These are phyloP conservation scores for Nakazawaea sp. DNA, from an alignment of 805 yeast genomes.

Conservation along the genomic window DNA sequence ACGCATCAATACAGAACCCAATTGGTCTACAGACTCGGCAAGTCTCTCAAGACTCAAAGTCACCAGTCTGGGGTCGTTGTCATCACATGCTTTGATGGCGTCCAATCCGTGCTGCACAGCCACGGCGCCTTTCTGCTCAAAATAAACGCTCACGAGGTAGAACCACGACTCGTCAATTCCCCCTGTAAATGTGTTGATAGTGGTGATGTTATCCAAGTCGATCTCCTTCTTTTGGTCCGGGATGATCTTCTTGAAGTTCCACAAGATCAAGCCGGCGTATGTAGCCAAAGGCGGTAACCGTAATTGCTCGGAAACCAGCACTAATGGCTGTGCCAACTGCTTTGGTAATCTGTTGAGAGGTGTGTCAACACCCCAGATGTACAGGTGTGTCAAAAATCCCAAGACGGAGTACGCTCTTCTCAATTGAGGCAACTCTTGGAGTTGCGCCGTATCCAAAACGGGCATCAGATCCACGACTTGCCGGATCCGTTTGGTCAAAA, in stretches of 20 bases:
- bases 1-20: conserved; percentile 66
- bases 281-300: conserved; percentile 84
- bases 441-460: conserved; percentile 38
- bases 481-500: conserved; percentile 60
- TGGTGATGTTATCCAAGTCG: conserved; percentile 66
- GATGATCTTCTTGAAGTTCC: conserved; percentile 73
- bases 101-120: conserved; percentile 62
- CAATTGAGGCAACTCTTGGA: conserved; percentile 41
- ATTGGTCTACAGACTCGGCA: conserved; percentile 68
- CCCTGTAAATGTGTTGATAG: conserved; percentile 83
- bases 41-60: conserved; percentile 46
- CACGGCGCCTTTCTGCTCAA: conserved; percentile 76
- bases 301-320: conserved; percentile 48
- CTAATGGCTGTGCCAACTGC: conserved; percentile 65
- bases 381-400: conserved; percentile 80
- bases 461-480: conserved; percentile 58
- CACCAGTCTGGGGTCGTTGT: conserved; percentile 34
- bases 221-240: conserved; percentile 32
- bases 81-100: conserved; percentile 52
- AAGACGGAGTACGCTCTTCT: conserved; percentile 79
- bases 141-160: conserved; percentile 78
- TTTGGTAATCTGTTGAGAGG: conserved; percentile 61
- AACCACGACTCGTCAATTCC: conserved; percentile 92
- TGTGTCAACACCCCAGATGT: conserved; percentile 73
- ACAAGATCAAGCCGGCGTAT: conserved; percentile 78